phyloP scores from a whole-genome alignment of 169 alveolate species.

The Hepatocystis sp. region DNA sequence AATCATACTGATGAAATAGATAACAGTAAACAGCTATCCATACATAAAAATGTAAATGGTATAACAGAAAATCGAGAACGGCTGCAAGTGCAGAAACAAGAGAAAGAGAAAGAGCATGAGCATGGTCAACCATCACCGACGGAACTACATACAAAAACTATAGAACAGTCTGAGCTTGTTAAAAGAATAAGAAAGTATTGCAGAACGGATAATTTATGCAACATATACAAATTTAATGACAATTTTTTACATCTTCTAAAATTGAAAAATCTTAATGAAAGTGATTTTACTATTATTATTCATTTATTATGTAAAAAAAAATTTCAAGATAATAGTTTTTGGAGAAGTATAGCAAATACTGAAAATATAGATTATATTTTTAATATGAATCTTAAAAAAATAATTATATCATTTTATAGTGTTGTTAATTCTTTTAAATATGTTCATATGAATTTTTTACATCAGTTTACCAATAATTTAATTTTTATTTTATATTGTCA shows the following conservation, averaged over 20 bases:
- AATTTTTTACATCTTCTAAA: constrained; percentile 45
- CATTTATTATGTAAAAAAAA: constrained; percentile 53
- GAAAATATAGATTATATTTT: constrained; percentile 47
- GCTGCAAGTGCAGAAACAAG: too few species aligned
- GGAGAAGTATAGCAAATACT: constrained; percentile 46
- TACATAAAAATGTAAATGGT: too few species aligned
- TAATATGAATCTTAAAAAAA: constrained; percentile 46
- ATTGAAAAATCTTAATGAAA: constrained; percentile 11
- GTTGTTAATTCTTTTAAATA: constrained; percentile 30
- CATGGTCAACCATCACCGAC: background rate
- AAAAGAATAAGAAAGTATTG: constrained; percentile 53
- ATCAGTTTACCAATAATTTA: constrained; percentile 27
- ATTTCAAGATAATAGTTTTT: constrained; percentile 28
- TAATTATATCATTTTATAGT: constrained; percentile 41
- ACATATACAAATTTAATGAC: constrained; percentile 45
- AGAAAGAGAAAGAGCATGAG: background rate
- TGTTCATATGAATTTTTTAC: constrained; percentile 20
- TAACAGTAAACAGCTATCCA: too few species aligned
- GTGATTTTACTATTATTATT: constrained; percentile 54
- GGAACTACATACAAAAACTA: background rate
- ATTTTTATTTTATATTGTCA: constrained; percentile 32
- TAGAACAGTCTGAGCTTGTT: constrained; percentile 45
- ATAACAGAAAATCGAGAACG: too few species aligned
- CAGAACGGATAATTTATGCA: constrained; percentile 64
- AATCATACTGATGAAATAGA: too few species aligned